Evolutionary conservation across 208 protist genomes (phyloP).

Genomic region (Crithidia expoeki): DNA sequence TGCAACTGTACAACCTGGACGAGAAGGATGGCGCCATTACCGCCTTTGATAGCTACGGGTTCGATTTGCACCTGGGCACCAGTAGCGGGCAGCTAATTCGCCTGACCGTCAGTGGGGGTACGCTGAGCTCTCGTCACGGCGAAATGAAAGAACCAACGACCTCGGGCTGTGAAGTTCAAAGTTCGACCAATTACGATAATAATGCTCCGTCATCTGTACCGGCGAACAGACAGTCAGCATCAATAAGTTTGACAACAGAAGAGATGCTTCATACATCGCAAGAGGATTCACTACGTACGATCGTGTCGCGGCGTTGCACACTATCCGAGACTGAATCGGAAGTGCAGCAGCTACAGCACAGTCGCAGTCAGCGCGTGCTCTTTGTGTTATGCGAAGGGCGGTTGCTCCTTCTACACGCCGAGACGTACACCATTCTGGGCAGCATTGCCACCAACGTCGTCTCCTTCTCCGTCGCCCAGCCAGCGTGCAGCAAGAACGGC

Average conservation of each 20-base stretch:
- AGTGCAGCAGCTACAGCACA: conserved; percentile 70
- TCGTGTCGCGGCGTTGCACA: conserved; percentile 17
- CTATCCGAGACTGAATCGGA: conserved; percentile 10
- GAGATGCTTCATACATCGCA: neutral
- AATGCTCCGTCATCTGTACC: neutral
- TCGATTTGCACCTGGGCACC: conserved; percentile 70
- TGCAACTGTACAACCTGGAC: conserved; percentile 64
- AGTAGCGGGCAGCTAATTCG: conserved; percentile 58
- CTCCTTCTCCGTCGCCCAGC: conserved; percentile 30
- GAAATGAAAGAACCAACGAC: neutral
- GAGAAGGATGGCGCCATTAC: conserved; percentile 58
- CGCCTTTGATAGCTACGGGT: conserved; percentile 65
- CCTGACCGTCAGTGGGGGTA: conserved; percentile 21
- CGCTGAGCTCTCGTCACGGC: neutral
- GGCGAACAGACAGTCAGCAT: neutral
- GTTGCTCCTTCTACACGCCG: conserved; percentile 37
- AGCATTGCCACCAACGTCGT: conserved; percentile 23
- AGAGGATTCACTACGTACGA: conserved; percentile 4
- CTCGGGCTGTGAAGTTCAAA: neutral
- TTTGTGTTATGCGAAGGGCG: conserved; percentile 65
- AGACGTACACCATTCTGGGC: conserved; percentile 29
- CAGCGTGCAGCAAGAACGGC: neutral
- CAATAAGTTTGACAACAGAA: neutral
- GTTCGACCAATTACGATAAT: neutral
- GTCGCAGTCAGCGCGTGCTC: conserved; percentile 61